phyloP scores from a whole-genome alignment of 2,329 filamentous ascomycete genomes.

The Chaetomium olivaceum region DNA sequence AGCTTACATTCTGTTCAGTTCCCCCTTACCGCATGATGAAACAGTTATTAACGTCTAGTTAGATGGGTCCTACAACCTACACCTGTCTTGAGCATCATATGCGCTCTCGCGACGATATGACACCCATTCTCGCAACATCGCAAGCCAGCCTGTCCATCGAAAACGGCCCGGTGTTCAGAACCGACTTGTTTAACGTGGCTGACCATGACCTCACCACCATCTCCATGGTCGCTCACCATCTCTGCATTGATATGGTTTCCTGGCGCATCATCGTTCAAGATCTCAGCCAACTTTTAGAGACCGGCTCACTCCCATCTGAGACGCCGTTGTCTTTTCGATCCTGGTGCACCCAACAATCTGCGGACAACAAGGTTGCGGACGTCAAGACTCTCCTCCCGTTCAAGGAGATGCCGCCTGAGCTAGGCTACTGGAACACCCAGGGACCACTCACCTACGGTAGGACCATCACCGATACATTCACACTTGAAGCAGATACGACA shows the following conservation, averaged over 20 bases:
- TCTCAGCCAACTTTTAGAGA: conserved; percentile 27
- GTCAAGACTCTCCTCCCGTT: conserved; percentile 25
- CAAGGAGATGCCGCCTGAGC: conserved; percentile 17
- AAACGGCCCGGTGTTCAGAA: conserved; percentile 30
- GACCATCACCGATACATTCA: conserved; percentile 26
- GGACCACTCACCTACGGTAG: conserved; percentile 26
- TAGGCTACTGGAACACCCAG: conserved; percentile 27
- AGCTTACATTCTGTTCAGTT: background rate
- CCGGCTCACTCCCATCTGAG: conserved; percentile 20
- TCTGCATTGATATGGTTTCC: conserved; percentile 31
- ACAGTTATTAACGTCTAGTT: background rate
- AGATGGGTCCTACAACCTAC: conserved; percentile 26
- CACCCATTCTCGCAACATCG: conserved; percentile 14
- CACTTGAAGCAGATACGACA: conserved; percentile 23
- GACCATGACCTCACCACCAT: conserved; percentile 20
- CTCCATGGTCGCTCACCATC: conserved; percentile 31
- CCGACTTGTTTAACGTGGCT: conserved; percentile 24
- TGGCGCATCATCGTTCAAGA: conserved; percentile 32
- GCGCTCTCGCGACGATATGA: conserved; percentile 18
- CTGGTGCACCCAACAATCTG: conserved; percentile 26
- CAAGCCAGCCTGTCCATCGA: conserved; percentile 27
- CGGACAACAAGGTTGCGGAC: conserved; percentile 19
- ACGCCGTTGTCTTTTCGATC: conserved; percentile 23
- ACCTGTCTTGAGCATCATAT: conserved; percentile 20
- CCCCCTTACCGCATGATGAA: background rate